Base-by-base conservation (phyloP, 108 stramenopile species). In the Nannochloropsis gaditana region DNA sequence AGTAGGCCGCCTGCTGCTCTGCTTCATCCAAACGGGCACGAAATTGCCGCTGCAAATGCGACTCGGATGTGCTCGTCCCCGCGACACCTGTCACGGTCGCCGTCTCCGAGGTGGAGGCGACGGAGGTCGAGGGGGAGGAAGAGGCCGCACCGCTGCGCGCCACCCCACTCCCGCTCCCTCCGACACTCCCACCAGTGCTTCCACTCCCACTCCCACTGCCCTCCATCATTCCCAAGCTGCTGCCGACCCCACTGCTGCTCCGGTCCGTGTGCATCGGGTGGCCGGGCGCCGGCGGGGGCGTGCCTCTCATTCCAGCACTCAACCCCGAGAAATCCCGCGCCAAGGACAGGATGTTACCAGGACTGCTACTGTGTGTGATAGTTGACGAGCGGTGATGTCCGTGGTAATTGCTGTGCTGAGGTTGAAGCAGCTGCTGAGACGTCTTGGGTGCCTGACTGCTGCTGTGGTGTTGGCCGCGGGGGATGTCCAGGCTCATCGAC, bases 111-210 rank as follows among this genome's bases (percentile, higher is more conserved):
- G 59, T n/a, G 5, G 59, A 73, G n/a, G 59, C 59, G 19, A 73
- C 59, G 59, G 59, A 73, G n/a, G 59, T n/a, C 15, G n/a, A 73
- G 59, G 59, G n/a, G 59, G 59, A 73, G n/a, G 59, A 73, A 8
- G 59, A 73, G 59, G 59, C 59, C 59, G 5, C 59, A n/a, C 2
- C 2, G 59, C 59, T 73, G 2, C 59, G 59, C 59, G n/a, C 15
- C 15, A n/a, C 59, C 59, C 59, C 59, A 73, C 59, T 73, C 15
- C 59, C 59, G n/a, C 59, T 73, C n/a, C 59, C 59, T 73, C 59
- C 59, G 15, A 50, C 15, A 15, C 47, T 50, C 47, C 47, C 47
- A 10, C 11, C 15, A 15, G 6, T 6, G 59, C 59, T 73, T n/a
- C 59, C 59, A 15, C 19, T 6, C 59, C 19, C n/a, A n/a, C 59